These are phyloP conservation scores for Cucurbita ficifolia DNA, from an alignment of 306 rosid species.

Conservation along the genomic window DNA sequence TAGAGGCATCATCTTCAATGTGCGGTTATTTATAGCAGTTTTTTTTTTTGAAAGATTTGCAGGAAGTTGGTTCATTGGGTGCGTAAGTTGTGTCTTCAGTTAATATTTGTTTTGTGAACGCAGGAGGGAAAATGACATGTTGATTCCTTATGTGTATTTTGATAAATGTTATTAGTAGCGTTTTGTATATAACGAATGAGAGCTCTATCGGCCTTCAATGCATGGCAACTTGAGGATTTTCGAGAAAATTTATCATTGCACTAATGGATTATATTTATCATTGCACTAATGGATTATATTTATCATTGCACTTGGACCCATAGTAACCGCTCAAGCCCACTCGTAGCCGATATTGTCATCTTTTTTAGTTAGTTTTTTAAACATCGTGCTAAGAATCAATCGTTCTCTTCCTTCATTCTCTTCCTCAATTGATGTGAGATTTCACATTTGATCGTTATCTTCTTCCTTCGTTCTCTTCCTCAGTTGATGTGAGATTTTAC, in stretches of 20 bases:
- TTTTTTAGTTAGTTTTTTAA: too few species aligned
- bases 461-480: too few species aligned
- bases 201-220: conserved; percentile 45
- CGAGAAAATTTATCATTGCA: conserved; percentile 21
- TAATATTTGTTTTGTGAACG: conserved; percentile 38
- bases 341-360: too few species aligned
- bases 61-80: conserved; percentile 9
- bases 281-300: conserved; percentile 39
- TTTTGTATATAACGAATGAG: conserved; percentile 67
- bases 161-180: conserved; percentile 63
- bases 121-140: conserved; percentile 37
- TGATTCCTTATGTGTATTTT: conserved; percentile 24
- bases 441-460: too few species aligned
- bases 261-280: conserved; percentile 34
- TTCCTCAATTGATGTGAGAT: too few species aligned
- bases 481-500: too few species aligned
- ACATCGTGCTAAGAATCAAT: too few species aligned
- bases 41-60: conserved; percentile 15
- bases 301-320: conserved; percentile 25
- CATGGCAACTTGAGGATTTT: conserved; percentile 33
- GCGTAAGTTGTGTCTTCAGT: conserved; percentile 30
- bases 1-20: conserved; percentile 5
- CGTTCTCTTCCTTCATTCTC: too few species aligned
- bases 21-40: conserved; percentile 13
- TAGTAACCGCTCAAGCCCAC: too few species aligned